phyloP scores from a whole-genome alignment of 2,329 filamentous ascomycete genomes.

The Xylaria arbuscula region DNA sequence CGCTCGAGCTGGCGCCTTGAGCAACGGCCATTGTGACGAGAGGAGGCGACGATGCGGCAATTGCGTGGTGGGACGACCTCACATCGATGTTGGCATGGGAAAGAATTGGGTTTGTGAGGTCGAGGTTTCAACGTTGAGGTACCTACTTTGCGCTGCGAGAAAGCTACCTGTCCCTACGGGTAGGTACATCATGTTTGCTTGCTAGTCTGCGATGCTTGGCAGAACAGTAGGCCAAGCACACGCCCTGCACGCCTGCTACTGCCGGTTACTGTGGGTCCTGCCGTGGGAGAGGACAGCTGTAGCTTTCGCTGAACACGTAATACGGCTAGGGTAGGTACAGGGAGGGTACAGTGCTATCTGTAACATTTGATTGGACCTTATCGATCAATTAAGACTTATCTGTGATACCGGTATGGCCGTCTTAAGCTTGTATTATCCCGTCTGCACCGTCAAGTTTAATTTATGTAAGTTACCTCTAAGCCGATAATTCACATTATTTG shows the following conservation, averaged over 20 bases:
- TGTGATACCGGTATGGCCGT: not conserved
- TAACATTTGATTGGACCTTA: conserved; percentile 1
- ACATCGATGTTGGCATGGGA: conserved; percentile 44
- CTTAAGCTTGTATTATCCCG: not conserved
- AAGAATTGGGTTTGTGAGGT: conserved; percentile 22
- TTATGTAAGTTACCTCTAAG: too few species aligned
- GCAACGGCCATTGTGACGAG: conserved; percentile 54
- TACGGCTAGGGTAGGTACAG: not conserved
- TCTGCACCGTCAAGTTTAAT: too few species aligned
- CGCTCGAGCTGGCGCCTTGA: conserved; percentile 47
- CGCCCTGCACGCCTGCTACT: not conserved
- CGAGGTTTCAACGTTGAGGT: conserved; percentile 7
- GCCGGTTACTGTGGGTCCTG: not conserved
- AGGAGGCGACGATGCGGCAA: conserved; percentile 44
- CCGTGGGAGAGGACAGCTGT: conserved; percentile 47
- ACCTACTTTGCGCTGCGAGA: conserved; percentile 6
- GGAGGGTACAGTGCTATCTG: conserved; percentile 6
- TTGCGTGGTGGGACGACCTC: conserved; percentile 35
- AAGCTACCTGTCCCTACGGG: conserved; percentile 6
- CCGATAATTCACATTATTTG: too few species aligned
- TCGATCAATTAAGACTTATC: conserved; percentile 1
- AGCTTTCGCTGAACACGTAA: conserved; percentile 42
- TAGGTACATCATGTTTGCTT: conserved; percentile 18
- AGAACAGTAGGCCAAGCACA: conserved; percentile 21
- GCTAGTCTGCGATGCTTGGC: conserved; percentile 17